phyloP scores from a whole-genome alignment of 2,329 filamentous ascomycete species.

The Verticillium dahliae region DNA sequence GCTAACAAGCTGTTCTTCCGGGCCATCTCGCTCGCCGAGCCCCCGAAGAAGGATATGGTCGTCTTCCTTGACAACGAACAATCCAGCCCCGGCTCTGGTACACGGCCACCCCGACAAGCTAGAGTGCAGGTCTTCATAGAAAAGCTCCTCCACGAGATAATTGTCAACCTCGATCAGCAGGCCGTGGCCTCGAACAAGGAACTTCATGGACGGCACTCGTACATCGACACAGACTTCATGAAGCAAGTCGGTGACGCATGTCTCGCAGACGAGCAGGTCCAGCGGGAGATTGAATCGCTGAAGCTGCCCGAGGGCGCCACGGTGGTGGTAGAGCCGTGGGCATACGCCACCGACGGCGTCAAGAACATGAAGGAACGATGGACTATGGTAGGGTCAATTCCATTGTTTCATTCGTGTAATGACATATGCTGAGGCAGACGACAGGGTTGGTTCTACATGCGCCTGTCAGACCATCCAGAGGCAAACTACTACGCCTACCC shows the following conservation, averaged over 20 bases:
- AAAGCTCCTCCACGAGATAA: conserved; percentile 12
- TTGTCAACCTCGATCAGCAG: conserved; percentile 12
- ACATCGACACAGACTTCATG: conserved; percentile 42
- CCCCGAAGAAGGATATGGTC: conserved; percentile 33
- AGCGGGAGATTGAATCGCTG: conserved; percentile 33
- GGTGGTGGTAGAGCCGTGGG: conserved; percentile 47
- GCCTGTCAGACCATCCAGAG: conserved; percentile 31
- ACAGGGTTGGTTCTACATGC: conserved; percentile 12
- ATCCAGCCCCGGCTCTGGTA: not conserved
- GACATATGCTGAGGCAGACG: not conserved
- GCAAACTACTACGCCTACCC: conserved; percentile 54
- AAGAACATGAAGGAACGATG: conserved; percentile 39
- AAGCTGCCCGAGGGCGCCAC: conserved; percentile 35
- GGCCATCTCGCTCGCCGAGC: conserved; percentile 37
- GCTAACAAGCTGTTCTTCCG: conserved; percentile 26
- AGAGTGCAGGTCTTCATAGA: conserved; percentile 23
- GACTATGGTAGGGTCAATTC: conserved; percentile 34
- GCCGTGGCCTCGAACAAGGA: conserved; percentile 13
- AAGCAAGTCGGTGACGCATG: conserved; percentile 39
- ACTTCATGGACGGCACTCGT: conserved; percentile 35
- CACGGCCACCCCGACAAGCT: conserved; percentile 21
- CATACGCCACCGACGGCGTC: conserved; percentile 47
- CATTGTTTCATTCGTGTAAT: too few species aligned
- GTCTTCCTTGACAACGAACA: conserved; percentile 32
- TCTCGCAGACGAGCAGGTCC: conserved; percentile 31